Evolutionary conservation across 73 alveolate species (phyloP).

Genomic region (Paramecium pentaurelia): DNA sequence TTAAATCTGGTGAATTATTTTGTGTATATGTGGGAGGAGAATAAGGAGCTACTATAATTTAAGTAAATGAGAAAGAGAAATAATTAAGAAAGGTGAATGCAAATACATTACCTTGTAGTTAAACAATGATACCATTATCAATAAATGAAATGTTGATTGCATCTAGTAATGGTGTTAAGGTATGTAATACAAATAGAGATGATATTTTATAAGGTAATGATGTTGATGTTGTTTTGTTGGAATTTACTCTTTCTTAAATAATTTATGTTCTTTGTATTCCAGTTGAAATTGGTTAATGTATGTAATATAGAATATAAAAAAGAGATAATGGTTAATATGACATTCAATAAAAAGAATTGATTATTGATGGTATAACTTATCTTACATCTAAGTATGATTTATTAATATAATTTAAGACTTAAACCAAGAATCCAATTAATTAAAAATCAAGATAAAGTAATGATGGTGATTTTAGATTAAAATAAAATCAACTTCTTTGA

Average conservation of each 20-base stretch:
- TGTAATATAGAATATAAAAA: background rate
- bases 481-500: background rate
- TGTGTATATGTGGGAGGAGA: background rate
- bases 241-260: background rate
- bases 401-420: background rate
- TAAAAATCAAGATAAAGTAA: background rate
- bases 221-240: background rate
- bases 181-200: background rate
- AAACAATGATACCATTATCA: background rate
- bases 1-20: conserved; percentile 17
- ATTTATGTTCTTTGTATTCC: background rate
- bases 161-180: background rate
- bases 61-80: background rate
- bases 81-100: background rate
- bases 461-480: background rate
- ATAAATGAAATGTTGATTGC: background rate
- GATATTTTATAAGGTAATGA: background rate
- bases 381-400: background rate
- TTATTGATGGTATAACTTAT: background rate
- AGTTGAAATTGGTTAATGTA: background rate
- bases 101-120: background rate
- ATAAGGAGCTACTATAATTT: background rate
- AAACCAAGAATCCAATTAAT: background rate
- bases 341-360: background rate
- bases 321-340: background rate